Percentiles rank a stretch among this genome's conserved stretches.
phyloP scores from a whole-genome alignment of 2,329 filamentous ascomycete genomes.

The Colletotrichum sansevieriae region DNA sequence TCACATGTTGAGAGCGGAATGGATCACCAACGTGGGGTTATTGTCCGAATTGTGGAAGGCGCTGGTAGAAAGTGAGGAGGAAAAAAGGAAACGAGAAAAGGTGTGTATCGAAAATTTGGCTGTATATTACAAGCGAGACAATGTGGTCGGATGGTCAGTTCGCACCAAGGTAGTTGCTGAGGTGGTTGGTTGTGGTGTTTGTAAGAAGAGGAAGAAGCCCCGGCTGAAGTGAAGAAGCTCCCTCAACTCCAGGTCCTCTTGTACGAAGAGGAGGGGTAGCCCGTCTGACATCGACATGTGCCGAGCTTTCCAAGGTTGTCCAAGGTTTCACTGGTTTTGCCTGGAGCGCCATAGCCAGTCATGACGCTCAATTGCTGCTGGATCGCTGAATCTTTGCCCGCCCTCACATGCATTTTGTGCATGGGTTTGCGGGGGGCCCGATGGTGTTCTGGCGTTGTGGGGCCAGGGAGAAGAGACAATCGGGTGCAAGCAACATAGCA shows the following conservation, averaged over 20 bases:
- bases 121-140: slow-evolving; percentile 19
- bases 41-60: slow-evolving; percentile 12
- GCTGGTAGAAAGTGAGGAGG: slow-evolving; percentile 5
- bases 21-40: slow-evolving; percentile 25
- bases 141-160: not conserved
- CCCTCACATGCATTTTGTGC: slow-evolving; percentile 39
- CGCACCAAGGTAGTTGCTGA: not conserved
- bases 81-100: not conserved
- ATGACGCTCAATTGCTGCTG: slow-evolving; percentile 19
- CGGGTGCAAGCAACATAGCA: slow-evolving; percentile 14
- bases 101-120: not conserved
- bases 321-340: slow-evolving; percentile 34
- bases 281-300: slow-evolving; percentile 38
- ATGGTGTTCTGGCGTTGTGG: slow-evolving; percentile 19
- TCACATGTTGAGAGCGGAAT: slow-evolving; percentile 26
- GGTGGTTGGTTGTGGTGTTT: slow-evolving; percentile 6
- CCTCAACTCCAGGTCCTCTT: slow-evolving; percentile 32
- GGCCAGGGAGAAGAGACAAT: slow-evolving; percentile 16
- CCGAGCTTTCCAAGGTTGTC: slow-evolving; percentile 36
- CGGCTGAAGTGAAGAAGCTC: not conserved
- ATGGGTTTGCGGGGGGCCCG: slow-evolving; percentile 32
- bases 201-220: not conserved
- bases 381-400: slow-evolving; percentile 28
- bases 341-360: slow-evolving; percentile 19
- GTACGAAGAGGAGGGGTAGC: slow-evolving; percentile 35